Evolutionary conservation across 2,329 filamentous ascomycete genomes (phyloP).

Genomic region (Dothidotthia symphoricarpi): DNA sequence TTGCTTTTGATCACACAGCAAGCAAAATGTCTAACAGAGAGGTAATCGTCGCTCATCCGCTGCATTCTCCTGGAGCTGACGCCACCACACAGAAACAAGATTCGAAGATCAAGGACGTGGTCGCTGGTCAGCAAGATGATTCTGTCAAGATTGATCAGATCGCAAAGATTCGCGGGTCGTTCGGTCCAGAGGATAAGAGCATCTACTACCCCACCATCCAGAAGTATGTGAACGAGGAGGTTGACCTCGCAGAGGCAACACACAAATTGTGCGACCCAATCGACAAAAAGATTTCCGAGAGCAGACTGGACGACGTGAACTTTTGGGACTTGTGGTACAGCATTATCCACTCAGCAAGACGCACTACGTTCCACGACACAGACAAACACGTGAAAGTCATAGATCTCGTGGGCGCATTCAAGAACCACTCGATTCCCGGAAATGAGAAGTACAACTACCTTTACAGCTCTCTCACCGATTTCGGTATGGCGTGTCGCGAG

Average conservation of each 20-base stretch:
- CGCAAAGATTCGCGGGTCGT: conserved; percentile 31
- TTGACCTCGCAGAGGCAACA: conserved; percentile 15
- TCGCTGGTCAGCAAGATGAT: conserved; percentile 16
- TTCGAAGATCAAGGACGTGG: conserved; percentile 15
- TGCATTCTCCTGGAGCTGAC: too few species aligned
- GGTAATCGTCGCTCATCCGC: too few species aligned
- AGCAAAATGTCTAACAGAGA: too few species aligned
- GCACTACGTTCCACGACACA: conserved; percentile 15
- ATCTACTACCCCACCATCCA: conserved; percentile 24
- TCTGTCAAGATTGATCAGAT: conserved; percentile 31
- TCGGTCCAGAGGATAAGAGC: conserved; percentile 25
- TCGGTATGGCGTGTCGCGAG: conserved; percentile 28
- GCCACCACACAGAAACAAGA: conserved; percentile 15
- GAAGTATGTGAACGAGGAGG: conserved; percentile 18
- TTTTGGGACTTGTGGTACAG: conserved; percentile 32
- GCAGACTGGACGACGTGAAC: conserved; percentile 18
- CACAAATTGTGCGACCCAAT: conserved; percentile 24
- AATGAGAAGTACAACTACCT: conserved; percentile 21
- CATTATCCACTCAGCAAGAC: conserved; percentile 32
- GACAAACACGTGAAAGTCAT: conserved; percentile 18
- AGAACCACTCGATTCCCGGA: conserved; percentile 22
- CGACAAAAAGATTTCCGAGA: conserved; percentile 23
- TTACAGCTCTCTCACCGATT: conserved; percentile 21
- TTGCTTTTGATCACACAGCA: too few species aligned
- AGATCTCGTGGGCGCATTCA: conserved; percentile 24